phyloP scores from a whole-genome alignment of 2,329 filamentous ascomycete species.

The Purpureocillium lavendulum region DNA sequence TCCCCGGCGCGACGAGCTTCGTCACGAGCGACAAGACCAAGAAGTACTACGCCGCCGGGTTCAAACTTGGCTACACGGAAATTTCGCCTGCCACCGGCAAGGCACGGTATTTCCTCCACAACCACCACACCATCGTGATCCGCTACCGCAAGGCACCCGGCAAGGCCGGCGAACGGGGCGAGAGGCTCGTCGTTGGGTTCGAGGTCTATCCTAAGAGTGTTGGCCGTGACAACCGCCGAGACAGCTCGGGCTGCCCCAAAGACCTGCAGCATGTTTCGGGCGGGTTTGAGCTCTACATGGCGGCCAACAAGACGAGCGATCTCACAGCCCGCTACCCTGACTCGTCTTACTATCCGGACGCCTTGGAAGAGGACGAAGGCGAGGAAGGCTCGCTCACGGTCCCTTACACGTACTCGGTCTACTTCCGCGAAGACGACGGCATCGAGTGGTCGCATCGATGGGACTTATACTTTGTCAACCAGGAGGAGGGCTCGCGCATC shows the following conservation, averaged over 20 bases:
- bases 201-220: conserved; percentile 87
- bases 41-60: conserved; percentile 85
- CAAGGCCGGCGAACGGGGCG: conserved; percentile 57
- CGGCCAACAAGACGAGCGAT: conserved; percentile 51
- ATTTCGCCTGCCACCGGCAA: conserved; percentile 48
- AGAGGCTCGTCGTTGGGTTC: conserved; percentile 78
- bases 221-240: conserved; percentile 48
- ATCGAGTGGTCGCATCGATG: conserved; percentile 80
- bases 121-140: conserved; percentile 80
- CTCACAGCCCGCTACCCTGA: conserved; percentile 39
- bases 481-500: conserved; percentile 71
- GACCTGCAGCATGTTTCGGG: conserved; percentile 55
- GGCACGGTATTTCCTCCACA: conserved; percentile 69
- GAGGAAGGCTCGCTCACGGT: conserved; percentile 62
- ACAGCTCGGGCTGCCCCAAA: conserved; percentile 57
- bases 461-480: conserved; percentile 85
- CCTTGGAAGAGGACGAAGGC: conserved; percentile 39
- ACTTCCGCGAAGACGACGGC: conserved; percentile 74
- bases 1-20: conserved; percentile 82
- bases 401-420: conserved; percentile 83
- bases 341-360: conserved; percentile 45
- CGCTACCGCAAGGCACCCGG: conserved; percentile 67
- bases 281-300: conserved; percentile 61
- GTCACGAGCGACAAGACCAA: conserved; percentile 75
- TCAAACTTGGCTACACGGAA: conserved; percentile 78